Evolutionary conservation across 2,329 filamentous ascomycete species (phyloP).

Genomic region (Penicillium sp.): DNA sequence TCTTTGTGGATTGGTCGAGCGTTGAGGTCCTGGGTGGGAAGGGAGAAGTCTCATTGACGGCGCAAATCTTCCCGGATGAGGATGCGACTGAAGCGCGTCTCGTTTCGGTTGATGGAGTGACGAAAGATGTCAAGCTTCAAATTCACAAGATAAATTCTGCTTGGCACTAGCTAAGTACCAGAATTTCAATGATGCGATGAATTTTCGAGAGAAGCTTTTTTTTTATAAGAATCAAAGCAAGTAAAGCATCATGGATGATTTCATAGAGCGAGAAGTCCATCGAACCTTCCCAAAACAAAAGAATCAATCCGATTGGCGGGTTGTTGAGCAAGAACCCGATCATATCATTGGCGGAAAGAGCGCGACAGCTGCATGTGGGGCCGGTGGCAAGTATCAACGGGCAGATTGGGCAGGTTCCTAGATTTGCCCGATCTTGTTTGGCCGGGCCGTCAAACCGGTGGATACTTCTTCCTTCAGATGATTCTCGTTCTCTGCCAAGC

Average conservation of each 20-base stretch:
- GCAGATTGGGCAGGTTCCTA: not conserved
- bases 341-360: not conserved
- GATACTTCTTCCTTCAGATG: not conserved
- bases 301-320: not conserved
- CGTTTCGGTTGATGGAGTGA: conserved; percentile 18
- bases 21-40: conserved; percentile 32
- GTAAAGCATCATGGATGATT: too few species aligned
- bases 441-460: not conserved
- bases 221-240: too few species aligned
- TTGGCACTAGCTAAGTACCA: conserved; percentile 7
- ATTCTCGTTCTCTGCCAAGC: not conserved
- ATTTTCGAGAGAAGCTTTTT: too few species aligned
- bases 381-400: not conserved
- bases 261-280: not conserved
- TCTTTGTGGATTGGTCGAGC: conserved; percentile 33
- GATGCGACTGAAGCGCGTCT: conserved; percentile 18
- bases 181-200: too few species aligned
- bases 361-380: not conserved
- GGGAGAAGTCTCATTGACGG: conserved; percentile 29
- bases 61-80: conserved; percentile 30
- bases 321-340: not conserved
- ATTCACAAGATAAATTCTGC: conserved; percentile 9
- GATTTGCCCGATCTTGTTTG: not conserved
- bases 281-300: not conserved
- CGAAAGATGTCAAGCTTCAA: conserved; percentile 12